A percentile compares a stretch with the other conserved stretches of the same genome.
Evolutionary conservation across 257 asterid species (phyloP).

Genomic region (Solanum paucissectum): DNA sequence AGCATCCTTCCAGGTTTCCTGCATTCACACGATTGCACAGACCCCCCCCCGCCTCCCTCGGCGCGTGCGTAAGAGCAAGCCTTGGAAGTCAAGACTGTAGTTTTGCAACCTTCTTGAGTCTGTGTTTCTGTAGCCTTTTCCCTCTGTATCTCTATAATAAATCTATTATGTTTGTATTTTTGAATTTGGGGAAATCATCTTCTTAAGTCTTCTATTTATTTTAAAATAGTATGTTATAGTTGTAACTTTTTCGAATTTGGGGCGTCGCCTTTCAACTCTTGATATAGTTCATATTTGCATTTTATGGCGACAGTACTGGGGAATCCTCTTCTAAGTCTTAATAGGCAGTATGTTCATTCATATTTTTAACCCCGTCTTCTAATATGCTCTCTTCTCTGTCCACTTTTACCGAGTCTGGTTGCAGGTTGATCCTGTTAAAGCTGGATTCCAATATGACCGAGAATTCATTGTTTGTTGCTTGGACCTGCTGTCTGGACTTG

Average conservation of each 20-base stretch:
- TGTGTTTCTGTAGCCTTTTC: background rate
- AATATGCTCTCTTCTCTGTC: background rate
- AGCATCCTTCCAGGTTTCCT: background rate
- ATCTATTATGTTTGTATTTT: background rate
- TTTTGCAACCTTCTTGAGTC: background rate
- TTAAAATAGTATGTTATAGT: background rate
- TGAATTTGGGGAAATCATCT: background rate
- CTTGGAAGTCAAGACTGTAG: background rate
- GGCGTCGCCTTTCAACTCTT: background rate
- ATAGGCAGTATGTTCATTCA: background rate
- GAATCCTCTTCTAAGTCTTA: background rate
- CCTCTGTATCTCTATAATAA: background rate
- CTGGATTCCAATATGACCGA: constrained; percentile 82
- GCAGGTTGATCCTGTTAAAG: constrained; percentile 78
- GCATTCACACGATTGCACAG: background rate
- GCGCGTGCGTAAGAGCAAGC: background rate
- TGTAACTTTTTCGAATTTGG: background rate
- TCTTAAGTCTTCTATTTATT: background rate
- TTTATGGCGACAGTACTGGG: background rate
- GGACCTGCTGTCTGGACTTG: constrained; percentile 97
- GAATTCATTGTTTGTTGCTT: constrained; percentile 88
- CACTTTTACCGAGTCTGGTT: constrained; percentile 3
- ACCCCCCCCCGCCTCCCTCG: background rate
- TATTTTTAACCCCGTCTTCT: background rate
- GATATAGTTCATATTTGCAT: background rate